Evolutionary conservation across 257 asterid genomes (phyloP).

Genomic region (Anisodus tanguticus): DNA sequence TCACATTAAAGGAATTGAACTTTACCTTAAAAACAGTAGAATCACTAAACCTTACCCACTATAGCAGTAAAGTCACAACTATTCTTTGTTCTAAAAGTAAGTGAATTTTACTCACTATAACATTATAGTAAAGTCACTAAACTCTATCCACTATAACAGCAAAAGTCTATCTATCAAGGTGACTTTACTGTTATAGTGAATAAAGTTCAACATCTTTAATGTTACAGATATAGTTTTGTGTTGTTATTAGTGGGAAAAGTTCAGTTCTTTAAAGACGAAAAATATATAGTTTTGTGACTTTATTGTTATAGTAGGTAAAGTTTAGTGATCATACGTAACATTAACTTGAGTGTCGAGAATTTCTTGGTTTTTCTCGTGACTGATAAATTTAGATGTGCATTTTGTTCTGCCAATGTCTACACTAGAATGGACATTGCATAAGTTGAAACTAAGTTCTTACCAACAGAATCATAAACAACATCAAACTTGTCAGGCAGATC

Average conservation of each 20-base stretch:
- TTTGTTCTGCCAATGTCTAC: not conserved
- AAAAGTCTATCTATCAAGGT: no score
- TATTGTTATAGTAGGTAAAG: not conserved
- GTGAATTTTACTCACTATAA: no score
- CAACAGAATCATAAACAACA: constrained; percentile 81
- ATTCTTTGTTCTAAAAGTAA: no score
- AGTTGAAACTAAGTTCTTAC: constrained; percentile 47
- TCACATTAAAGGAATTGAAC: no score
- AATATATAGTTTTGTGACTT: not conserved
- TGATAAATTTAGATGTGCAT: not conserved
- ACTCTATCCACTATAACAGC: no score
- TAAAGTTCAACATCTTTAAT: no score
- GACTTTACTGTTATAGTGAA: not conserved
- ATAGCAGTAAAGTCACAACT: no score
- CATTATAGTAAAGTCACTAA: no score
- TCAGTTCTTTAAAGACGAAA: not conserved
- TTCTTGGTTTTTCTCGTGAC: not conserved
- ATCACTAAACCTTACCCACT: no score
- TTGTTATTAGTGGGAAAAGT: not conserved
- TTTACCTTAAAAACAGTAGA: no score
- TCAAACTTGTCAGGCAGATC: constrained; percentile 75
- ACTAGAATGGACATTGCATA: not conserved
- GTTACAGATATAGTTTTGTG: no score
- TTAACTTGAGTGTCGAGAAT: not conserved
- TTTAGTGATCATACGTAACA: not conserved